Conservation (phyloP, 441 rosid genomes). For the Flueggea neowawraea region DNA sequence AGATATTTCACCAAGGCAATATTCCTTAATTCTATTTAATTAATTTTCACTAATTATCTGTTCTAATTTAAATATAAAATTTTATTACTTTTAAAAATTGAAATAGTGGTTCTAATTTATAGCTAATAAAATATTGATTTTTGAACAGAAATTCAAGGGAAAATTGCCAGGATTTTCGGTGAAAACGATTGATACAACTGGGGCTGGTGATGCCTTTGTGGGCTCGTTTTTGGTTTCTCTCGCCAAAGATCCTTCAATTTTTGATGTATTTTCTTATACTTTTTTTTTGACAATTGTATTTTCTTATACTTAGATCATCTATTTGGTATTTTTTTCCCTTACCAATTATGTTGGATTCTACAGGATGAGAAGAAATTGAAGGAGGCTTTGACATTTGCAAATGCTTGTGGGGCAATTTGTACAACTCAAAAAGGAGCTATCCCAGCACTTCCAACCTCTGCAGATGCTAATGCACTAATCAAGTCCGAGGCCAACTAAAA, state of each 20-base stretch:
- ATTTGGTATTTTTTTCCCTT: not conserved
- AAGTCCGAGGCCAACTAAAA: constrained; percentile 23
- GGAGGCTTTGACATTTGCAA: constrained; percentile 55
- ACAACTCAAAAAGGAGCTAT: constrained; percentile 81
- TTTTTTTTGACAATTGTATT: too few relatives aligned
- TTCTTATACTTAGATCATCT: too few relatives aligned
- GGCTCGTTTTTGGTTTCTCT: constrained; percentile 47
- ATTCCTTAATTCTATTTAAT: too few relatives aligned
- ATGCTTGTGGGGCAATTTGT: constrained; percentile 74
- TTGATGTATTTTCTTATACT: constrained; percentile 23
- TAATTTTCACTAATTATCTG: too few relatives aligned
- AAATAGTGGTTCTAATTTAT: too few relatives aligned
- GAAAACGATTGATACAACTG: constrained; percentile 64
- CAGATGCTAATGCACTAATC: constrained; percentile 45
- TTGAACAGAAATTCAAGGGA: constrained; percentile 51
- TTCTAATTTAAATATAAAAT: too few relatives aligned
- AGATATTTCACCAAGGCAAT: constrained; percentile 61
- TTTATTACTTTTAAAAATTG: too few relatives aligned
- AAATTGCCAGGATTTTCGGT: constrained; percentile 44
- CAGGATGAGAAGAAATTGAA: constrained; percentile 58
- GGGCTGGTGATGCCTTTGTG: constrained; percentile 81
- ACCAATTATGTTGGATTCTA: not conserved
- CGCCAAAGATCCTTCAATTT: constrained; percentile 40
- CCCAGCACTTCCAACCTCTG: constrained; percentile 57
- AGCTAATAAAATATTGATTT: too few relatives aligned